These are phyloP conservation scores for Phlyctochytrium planicorne DNA, from an alignment of 192 early-diverging fungal genomes.

Conservation along the genomic window DNA sequence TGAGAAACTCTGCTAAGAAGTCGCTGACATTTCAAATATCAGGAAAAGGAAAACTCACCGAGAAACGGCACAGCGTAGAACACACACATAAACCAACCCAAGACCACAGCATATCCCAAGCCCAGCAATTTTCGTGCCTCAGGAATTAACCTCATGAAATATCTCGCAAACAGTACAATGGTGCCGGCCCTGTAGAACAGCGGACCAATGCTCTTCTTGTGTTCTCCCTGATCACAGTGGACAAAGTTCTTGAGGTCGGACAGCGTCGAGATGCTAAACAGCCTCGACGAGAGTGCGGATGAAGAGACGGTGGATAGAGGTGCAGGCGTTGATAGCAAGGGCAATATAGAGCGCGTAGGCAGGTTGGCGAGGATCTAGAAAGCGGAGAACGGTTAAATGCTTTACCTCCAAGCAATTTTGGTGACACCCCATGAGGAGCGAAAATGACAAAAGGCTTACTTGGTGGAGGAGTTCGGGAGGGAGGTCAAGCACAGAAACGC, in stretches of 20 bases:
- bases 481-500: too few relatives aligned
- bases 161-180: conserved; percentile 40
- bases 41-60: conserved; percentile 19
- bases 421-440: too few relatives aligned
- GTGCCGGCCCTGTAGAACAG: conserved; percentile 42
- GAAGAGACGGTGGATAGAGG: conserved; percentile 6
- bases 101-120: conserved; percentile 37
- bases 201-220: conserved; percentile 20
- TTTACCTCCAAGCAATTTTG: too few relatives aligned
- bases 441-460: too few relatives aligned
- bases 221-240: neutral
- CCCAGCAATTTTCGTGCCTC: conserved; percentile 36
- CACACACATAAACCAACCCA: conserved; percentile 43
- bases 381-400: too few relatives aligned
- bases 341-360: neutral
- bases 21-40: too few relatives aligned
- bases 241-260: neutral
- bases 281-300: neutral
- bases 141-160: conserved; percentile 38
- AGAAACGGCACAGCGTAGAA: conserved; percentile 39
- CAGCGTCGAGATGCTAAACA: neutral
- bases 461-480: too few relatives aligned
- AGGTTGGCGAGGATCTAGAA: neutral
- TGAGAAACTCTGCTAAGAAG: neutral
- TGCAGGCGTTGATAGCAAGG: neutral